Conservation (phyloP, 495 filamentous ascomycete species). For the Penicillium waksmanii region DNA sequence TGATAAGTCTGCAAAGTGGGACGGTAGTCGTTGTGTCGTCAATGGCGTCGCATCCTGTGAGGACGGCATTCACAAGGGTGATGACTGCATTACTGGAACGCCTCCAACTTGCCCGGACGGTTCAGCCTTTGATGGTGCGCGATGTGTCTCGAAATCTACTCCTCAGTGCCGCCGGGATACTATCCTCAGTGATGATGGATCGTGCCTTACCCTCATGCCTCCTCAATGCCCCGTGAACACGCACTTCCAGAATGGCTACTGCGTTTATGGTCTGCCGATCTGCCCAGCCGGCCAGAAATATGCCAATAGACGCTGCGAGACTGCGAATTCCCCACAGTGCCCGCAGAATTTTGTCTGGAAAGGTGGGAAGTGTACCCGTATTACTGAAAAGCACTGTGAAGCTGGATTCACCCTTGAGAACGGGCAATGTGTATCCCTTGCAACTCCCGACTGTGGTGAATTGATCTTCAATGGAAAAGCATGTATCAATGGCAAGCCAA, state of each 20-base stretch:
- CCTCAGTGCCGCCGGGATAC: constrained; percentile 5
- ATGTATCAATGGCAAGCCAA: constrained; percentile 7
- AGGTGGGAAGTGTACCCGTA: constrained; percentile 2
- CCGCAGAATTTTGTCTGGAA: constrained; percentile 8
- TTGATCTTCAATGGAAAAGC: constrained; percentile 10
- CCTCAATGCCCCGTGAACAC: constrained; percentile 8
- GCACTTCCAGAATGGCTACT: constrained; percentile 4
- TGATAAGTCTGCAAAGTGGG: constrained; percentile 7
- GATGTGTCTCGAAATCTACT: constrained; percentile 11
- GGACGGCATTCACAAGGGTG: constrained; percentile 8
- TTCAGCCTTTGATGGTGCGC: constrained; percentile 10
- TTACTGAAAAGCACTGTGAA: constrained; percentile 11
- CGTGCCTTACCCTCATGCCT: neutral
- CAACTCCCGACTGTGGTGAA: constrained; percentile 9
- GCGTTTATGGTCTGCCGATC: constrained; percentile 1
- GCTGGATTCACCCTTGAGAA: constrained; percentile 5
- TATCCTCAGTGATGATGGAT: constrained; percentile 6
- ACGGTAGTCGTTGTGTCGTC: constrained; percentile 12
- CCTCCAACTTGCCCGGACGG: constrained; percentile 3
- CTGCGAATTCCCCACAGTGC: neutral
- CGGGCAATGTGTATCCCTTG: constrained; percentile 10
- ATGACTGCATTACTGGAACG: constrained; percentile 5
- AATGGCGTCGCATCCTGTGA: neutral
- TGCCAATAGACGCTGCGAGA: constrained; percentile 6
- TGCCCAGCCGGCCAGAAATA: neutral